Percentiles rank a stretch among this genome's conserved stretches.
phyloP scores from a whole-genome alignment of 768 basidiomycete species.

The Mycena kentingensis region DNA sequence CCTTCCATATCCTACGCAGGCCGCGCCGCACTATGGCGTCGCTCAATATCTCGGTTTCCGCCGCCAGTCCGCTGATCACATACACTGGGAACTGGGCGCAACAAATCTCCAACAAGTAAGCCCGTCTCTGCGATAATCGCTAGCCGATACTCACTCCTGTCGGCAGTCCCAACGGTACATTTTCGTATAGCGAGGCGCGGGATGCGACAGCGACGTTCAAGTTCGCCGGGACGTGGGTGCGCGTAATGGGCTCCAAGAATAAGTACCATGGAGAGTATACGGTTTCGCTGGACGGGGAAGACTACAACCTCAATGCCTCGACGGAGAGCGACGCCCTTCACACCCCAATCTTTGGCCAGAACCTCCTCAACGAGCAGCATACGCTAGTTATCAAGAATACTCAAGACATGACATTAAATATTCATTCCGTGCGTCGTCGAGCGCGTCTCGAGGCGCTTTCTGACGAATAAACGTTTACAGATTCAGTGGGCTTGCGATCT shows the following conservation, averaged over 20 bases:
- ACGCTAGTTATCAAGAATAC: slow-evolving; percentile 10
- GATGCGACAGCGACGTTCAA: slow-evolving; percentile 5
- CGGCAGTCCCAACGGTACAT: slow-evolving; percentile 1
- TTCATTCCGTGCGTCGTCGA: slow-evolving; percentile 15
- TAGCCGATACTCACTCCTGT: background rate
- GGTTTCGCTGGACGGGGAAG: slow-evolving; percentile 1
- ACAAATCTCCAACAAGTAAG: slow-evolving; percentile 13
- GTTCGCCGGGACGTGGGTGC: slow-evolving; percentile 10
- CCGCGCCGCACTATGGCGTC: slow-evolving; percentile 9
- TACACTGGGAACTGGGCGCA: slow-evolving; percentile 13
- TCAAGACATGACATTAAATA: slow-evolving; percentile 5
- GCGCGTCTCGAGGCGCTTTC: background rate
- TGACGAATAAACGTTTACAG: background rate
- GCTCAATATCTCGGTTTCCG: slow-evolving; percentile 12
- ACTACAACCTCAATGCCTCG: background rate
- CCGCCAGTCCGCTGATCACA: slow-evolving; percentile 15
- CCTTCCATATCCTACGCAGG: background rate
- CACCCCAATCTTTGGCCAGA: slow-evolving; percentile 1
- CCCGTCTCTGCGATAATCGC: background rate
- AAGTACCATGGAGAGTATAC: slow-evolving; percentile 5
- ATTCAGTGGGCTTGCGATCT: slow-evolving; percentile 8
- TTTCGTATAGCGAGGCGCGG: background rate
- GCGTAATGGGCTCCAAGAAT: slow-evolving; percentile 10
- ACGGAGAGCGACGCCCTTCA: background rate
- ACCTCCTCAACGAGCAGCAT: background rate